phyloP scores from a whole-genome alignment of 768 basidiomycete genomes.

The Paxillus involutus region DNA sequence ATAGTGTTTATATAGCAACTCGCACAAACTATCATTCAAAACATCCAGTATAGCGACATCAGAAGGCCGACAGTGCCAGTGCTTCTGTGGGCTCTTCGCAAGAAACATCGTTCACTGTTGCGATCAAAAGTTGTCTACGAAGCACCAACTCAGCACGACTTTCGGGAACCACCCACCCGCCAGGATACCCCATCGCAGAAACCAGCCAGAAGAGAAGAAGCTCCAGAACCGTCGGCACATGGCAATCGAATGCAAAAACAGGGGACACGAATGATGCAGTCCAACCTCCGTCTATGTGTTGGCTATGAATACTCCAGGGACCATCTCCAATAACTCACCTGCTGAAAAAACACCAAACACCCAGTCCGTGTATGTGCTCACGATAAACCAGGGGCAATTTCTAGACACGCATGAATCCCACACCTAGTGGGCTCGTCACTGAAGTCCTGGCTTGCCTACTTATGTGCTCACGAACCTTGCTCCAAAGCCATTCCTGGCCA shows the following conservation, averaged over 20 bases:
- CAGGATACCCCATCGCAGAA: slow-evolving; percentile 46
- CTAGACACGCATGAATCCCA: slow-evolving; percentile 40
- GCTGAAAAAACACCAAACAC: slow-evolving; percentile 42
- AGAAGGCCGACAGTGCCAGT: slow-evolving; percentile 13
- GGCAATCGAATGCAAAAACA: slow-evolving; percentile 40
- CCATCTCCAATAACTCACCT: slow-evolving; percentile 24
- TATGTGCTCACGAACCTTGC: slow-evolving; percentile 37
- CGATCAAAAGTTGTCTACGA: slow-evolving; percentile 25
- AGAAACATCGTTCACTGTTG: slow-evolving; percentile 26
- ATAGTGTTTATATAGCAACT: neutral
- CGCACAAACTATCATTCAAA: neutral
- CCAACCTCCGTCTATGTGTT: slow-evolving; percentile 41
- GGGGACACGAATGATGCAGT: slow-evolving; percentile 51
- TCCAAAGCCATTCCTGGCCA: slow-evolving; percentile 55
- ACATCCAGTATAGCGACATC: neutral
- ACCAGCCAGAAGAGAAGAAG: slow-evolving; percentile 54
- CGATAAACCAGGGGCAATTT: slow-evolving; percentile 37
- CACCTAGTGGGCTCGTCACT: slow-evolving; percentile 26
- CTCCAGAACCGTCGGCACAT: slow-evolving; percentile 50
- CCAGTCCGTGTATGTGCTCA: slow-evolving; percentile 46
- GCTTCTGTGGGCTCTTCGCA: slow-evolving; percentile 18
- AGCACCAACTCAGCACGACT: slow-evolving; percentile 16
- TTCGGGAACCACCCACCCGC: slow-evolving; percentile 30
- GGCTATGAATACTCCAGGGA: neutral
- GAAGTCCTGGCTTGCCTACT: neutral